These are phyloP conservation scores for Elaphomyces granulatus DNA, from an alignment of 495 filamentous ascomycete species.

Conservation along the genomic window DNA sequence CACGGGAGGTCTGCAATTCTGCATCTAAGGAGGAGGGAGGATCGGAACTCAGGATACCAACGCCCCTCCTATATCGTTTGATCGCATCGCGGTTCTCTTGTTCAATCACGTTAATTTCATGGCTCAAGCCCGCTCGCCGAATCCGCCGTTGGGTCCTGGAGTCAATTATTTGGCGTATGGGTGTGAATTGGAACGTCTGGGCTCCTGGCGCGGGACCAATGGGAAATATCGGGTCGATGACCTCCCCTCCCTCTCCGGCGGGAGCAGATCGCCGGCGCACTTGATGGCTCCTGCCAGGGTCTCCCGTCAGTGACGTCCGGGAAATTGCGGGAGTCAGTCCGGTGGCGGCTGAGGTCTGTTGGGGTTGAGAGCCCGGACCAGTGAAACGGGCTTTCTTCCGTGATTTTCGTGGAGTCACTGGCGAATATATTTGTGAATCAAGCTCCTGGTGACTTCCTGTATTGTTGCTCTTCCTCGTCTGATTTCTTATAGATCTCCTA, in stretches of 20 bases:
- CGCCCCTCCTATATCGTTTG: no score
- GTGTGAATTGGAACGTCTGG: constrained; percentile 42
- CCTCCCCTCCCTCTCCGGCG: constrained; percentile 11
- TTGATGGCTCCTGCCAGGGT: constrained; percentile 18
- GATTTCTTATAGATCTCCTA: no score
- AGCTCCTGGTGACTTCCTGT: neutral
- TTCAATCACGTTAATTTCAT: constrained; percentile 56
- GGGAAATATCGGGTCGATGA: constrained; percentile 18
- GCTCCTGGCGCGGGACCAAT: constrained; percentile 18
- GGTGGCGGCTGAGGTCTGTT: constrained; percentile 29
- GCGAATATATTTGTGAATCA: neutral
- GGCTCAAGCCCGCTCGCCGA: constrained; percentile 54
- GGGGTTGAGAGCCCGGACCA: constrained; percentile 42
- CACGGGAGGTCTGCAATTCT: constrained; percentile 33
- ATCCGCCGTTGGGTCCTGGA: constrained; percentile 57
- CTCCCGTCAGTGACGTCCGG: constrained; percentile 36
- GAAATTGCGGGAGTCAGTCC: constrained; percentile 55
- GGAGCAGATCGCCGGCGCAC: constrained; percentile 24
- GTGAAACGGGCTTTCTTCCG: constrained; percentile 61
- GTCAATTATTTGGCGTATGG: constrained; percentile 55
- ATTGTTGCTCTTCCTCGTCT: neutral
- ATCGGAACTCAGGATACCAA: no score
- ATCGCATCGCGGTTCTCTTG: constrained; percentile 35
- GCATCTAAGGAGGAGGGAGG: constrained; percentile 23
- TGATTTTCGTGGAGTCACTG: constrained; percentile 18